Evolutionary conservation across 148 eudicot species (phyloP), one percentile per base, ranked within the genome.

Genomic region (Nyssa sinensis): DNA sequence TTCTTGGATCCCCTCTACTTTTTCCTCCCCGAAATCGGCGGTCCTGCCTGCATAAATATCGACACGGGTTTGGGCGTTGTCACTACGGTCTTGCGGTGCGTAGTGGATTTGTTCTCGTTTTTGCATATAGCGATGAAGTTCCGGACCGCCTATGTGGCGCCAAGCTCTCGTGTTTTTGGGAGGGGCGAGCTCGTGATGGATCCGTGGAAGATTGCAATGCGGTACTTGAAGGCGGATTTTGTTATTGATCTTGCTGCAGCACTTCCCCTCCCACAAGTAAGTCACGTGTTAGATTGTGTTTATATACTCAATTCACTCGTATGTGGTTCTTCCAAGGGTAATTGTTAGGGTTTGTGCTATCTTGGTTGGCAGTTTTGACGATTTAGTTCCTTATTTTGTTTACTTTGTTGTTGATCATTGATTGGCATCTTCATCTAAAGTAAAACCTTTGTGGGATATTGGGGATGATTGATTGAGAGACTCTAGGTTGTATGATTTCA

Each of bases 1-100:
- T 94, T 91, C 81, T 70, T 94, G 7, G 98, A 94, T 63, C 98
- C 98, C 0, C 72, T 91, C 30, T 94, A 90, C 79, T 89, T 94
- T 74, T 86, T 75, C 65, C 82, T 91, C 17, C 93, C 96, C 4
- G 35, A 25, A 7, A 70, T 78, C 7, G 80, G 86, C 0, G 86
- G 81, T 3, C 66, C 61, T 4, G 86, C 77, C 21, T 91, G 94
- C 66, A 83, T 94, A 76, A 70, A 27, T 24, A 78, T 67, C 41
- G 84, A 91, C 58, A 5, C 47, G 3, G 34, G 53, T 0, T 29
- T 87, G 28, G 78, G 74, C 10, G 49, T 81, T 24, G 5, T 75
- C 33, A 65, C 91, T 44, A 89, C 93, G 7, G 23, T 84, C 41
- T 31, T 81, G 19, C 85, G 98, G 11, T 75, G 79, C n/a, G 67